Evolutionary conservation across 129 eudicot genomes (phyloP).

Genomic region (Gnaphalium uliginosum): DNA sequence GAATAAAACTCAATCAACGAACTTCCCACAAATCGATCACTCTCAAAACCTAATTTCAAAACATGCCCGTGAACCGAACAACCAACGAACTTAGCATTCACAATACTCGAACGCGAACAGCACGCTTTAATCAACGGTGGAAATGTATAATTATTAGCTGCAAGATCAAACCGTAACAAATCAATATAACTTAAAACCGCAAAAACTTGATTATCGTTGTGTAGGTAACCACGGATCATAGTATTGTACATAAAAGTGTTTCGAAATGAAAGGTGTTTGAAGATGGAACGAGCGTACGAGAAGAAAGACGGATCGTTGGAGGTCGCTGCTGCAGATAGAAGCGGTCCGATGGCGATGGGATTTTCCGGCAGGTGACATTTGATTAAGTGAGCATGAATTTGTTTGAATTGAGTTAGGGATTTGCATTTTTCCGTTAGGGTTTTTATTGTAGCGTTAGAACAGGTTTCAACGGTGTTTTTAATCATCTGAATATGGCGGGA

Average conservation of each 20-base stretch:
- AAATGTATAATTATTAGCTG: slow-evolving; percentile 47
- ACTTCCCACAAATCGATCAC: slow-evolving; percentile 50
- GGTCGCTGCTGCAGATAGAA: slow-evolving; percentile 44
- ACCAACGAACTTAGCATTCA: slow-evolving; percentile 17
- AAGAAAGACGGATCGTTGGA: slow-evolving; percentile 43
- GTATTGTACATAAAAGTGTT: slow-evolving; percentile 61
- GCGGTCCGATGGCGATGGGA: slow-evolving; percentile 41
- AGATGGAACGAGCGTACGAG: slow-evolving; percentile 43
- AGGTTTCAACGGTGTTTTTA: slow-evolving; percentile 27
- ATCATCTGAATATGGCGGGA: slow-evolving; percentile 39
- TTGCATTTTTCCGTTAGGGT: slow-evolving; percentile 39
- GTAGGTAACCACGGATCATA: slow-evolving; percentile 51
- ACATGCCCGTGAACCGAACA: slow-evolving; percentile 48
- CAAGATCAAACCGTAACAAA: slow-evolving; percentile 38
- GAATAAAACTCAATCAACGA: slow-evolving; percentile 53
- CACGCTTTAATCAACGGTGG: slow-evolving; percentile 53
- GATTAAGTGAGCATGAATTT: slow-evolving; percentile 54
- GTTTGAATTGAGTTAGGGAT: slow-evolving; percentile 55
- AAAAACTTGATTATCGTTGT: neutral
- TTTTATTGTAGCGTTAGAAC: slow-evolving; percentile 23
- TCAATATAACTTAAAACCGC: slow-evolving; percentile 34
- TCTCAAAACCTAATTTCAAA: slow-evolving; percentile 39
- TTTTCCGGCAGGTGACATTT: slow-evolving; percentile 37
- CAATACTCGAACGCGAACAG: slow-evolving; percentile 19
- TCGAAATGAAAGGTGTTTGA: slow-evolving; percentile 32